Conservation (phyloP, 176 grass and related monocot genomes). For the Musa troglodytarum region DNA sequence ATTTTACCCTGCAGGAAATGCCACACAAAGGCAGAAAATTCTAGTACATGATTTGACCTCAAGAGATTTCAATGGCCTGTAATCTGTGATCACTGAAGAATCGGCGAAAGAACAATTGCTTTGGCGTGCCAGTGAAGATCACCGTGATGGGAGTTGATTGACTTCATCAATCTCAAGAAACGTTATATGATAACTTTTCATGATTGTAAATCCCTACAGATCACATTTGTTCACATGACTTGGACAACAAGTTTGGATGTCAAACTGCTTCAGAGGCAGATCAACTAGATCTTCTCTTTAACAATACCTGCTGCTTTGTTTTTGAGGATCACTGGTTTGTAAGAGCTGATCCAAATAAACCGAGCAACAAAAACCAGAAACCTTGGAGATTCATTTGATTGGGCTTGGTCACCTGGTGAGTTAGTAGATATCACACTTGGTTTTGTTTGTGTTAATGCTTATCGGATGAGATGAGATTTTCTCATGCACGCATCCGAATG, state of each 20-base stretch:
- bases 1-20: background rate
- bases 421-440: background rate
- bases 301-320: background rate
- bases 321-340: background rate
- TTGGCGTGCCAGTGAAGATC: background rate
- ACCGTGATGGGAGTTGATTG: background rate
- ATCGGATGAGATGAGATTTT: no score
- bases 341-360: background rate
- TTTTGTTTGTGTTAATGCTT: no score
- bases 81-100: background rate
- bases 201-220: background rate
- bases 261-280: background rate
- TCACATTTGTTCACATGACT: background rate
- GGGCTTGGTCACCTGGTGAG: background rate
- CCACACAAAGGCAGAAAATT: slow-evolving; percentile 1
- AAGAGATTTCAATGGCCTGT: background rate
- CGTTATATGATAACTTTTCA: background rate
- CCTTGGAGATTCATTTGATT: background rate
- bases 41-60: background rate
- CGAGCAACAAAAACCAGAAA: background rate
- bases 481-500: no score
- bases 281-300: background rate
- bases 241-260: background rate
- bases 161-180: background rate
- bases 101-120: background rate